These are phyloP conservation scores for Ophiostoma fasciatum DNA, from an alignment of 2,329 filamentous ascomycete species.

Conservation along the genomic window DNA sequence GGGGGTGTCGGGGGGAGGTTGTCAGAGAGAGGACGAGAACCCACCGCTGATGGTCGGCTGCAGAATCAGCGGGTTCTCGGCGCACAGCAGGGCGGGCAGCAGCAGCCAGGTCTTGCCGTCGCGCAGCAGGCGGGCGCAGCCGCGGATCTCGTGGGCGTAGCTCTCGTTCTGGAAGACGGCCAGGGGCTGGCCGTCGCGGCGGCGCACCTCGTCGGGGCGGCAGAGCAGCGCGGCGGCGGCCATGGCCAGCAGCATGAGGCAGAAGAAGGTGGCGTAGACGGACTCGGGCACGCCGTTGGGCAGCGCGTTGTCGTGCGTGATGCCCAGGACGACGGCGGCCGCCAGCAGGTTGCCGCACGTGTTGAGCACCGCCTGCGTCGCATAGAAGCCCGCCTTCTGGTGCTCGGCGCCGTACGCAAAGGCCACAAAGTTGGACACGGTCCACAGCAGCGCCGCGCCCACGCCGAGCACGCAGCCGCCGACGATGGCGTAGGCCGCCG, in stretches of 20 bases:
- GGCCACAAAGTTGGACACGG: neutral
- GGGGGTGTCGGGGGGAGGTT: neutral
- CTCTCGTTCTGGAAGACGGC: neutral
- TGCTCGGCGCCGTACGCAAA: neutral
- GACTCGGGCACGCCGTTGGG: neutral
- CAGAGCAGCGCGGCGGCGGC: neutral
- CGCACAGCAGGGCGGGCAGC: neutral
- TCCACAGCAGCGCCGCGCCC: neutral
- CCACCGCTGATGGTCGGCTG: neutral
- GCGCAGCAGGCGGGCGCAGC: neutral
- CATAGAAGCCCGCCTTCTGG: neutral
- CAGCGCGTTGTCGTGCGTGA: neutral
- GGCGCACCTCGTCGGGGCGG: neutral
- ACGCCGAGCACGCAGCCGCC: neutral
- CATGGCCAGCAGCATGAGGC: slow-evolving; percentile 21
- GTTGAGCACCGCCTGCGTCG: neutral
- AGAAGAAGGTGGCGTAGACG: neutral
- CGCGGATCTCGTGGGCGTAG: neutral
- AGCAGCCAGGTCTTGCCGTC: neutral
- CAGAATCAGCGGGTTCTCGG: neutral
- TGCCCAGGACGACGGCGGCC: neutral
- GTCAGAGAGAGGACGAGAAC: neutral
- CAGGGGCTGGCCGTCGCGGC: neutral
- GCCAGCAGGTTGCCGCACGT: neutral
- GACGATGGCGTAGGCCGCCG: neutral